Evolutionary conservation across 805 yeast species (phyloP).

Genomic region (Myxozyma monticola): DNA sequence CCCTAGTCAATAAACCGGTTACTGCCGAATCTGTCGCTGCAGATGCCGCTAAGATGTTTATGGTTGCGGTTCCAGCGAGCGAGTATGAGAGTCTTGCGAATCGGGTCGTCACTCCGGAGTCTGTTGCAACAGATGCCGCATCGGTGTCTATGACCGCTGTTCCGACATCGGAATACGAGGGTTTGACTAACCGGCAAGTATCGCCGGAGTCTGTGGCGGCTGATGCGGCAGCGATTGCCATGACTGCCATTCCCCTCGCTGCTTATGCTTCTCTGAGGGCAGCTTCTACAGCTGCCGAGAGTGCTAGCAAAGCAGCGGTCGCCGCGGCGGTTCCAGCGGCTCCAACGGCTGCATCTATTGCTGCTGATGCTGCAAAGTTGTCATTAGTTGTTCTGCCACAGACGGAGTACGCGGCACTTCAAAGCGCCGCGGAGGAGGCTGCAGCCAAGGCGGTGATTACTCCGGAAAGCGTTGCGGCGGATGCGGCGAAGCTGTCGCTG

Average conservation of each 20-base stretch:
- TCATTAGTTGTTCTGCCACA: slow-evolving; percentile 20
- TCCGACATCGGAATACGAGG: slow-evolving; percentile 27
- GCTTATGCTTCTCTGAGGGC: no score
- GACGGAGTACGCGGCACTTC: slow-evolving; percentile 1
- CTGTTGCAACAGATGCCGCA: slow-evolving; percentile 7
- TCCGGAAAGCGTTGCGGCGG: slow-evolving; percentile 9
- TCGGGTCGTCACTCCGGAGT: background rate
- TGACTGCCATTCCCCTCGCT: slow-evolving; percentile 31
- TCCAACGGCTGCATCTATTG: no score
- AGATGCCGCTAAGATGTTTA: slow-evolving; percentile 8
- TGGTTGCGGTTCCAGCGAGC: slow-evolving; percentile 30
- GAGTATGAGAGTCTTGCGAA: slow-evolving; percentile 25
- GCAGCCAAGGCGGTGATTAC: slow-evolving; percentile 3
- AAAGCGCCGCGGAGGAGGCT: slow-evolving; percentile 1
- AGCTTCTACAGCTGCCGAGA: no score
- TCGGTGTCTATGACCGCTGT: slow-evolving; percentile 22
- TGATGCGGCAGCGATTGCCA: slow-evolving; percentile 1
- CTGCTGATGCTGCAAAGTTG: slow-evolving; percentile 7
- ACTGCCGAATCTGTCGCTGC: slow-evolving; percentile 3
- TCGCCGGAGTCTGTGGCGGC: slow-evolving; percentile 6
- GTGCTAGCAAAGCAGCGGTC: no score
- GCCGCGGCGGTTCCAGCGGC: no score
- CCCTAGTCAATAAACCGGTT: background rate
- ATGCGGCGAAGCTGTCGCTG: slow-evolving; percentile 11
- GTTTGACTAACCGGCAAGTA: background rate